Base-by-base conservation (phyloP, 2,329 filamentous ascomycete genomes). In the Dactylellina cionopaga region DNA sequence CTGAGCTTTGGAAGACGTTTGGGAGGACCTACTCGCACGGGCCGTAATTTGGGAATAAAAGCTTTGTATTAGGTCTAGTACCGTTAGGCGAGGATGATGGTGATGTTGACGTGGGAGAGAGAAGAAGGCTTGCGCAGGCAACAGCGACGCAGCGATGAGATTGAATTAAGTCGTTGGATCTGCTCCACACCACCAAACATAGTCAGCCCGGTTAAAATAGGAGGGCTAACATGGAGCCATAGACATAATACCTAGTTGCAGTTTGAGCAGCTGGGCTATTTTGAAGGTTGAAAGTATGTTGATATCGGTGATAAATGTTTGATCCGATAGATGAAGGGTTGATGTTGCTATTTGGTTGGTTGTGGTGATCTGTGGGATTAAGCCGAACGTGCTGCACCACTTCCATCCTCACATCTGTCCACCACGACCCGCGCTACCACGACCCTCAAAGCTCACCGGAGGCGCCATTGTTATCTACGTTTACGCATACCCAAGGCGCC, bases 381-480 rank as follows among this genome's bases (percentile, higher is more conserved):
- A 35, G 9, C 31, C n/a, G 22, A 37, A 22, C 58, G 27, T 43
- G 49, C 39, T 62, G 43, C 44, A 44, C 58, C 31, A 44, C 58
- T 13, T 49, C 15, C 5, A 37, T 35, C 46, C 59, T 44, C 51
- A 58, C 52, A n/a, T n/a, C n/a, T n/a, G 39, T 39, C 27, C 19
- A 27, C 39, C 51, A 51, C 62, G 43, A 56, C 51, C 51, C 56
- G 44, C 60, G 27, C 33, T 43, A 31, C 43, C 62, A 49, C 62
- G 9, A 17, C 19, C 47, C 9, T 43, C 22, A 15, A 31, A 31
- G 9, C 35, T 27, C 22, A 24, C 24, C n/a, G n/a, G 29, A 55
- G 22, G 7, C 24, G 13, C 17, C 19, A 27, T 41, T 22, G 13
- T 11, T 10, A n/a, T n/a, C 11, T 17, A n/a, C 10, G 35, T 19